These are phyloP conservation scores for Scutellaria baicalensis DNA, from an alignment of 257 asterid species.

Conservation along the genomic window DNA sequence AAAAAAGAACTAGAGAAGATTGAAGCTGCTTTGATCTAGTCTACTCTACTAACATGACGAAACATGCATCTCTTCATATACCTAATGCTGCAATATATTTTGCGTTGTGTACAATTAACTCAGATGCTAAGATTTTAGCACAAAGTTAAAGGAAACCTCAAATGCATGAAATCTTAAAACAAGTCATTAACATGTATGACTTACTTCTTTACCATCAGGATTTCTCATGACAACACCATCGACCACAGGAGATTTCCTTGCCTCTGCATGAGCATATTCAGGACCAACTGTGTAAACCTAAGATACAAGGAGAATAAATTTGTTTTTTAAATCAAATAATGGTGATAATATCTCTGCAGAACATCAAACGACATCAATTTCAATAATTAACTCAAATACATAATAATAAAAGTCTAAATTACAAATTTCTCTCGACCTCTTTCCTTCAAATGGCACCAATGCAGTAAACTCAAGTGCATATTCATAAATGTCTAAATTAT, in stretches of 20 bases:
- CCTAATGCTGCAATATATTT: neutral
- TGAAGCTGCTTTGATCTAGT: no score
- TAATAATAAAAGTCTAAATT: neutral
- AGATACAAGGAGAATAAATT: neutral
- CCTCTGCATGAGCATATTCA: conserved; percentile 94
- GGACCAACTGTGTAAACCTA: conserved; percentile 94
- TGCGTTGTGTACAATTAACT: neutral
- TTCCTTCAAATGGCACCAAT: neutral
- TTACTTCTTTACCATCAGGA: conserved; percentile 94
- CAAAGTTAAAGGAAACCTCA: neutral
- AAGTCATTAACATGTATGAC: conserved; percentile 6
- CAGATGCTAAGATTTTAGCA: neutral
- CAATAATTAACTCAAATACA: neutral
- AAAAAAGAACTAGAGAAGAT: no score
- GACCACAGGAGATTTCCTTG: conserved; percentile 91
- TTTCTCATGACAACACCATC: conserved; percentile 98
- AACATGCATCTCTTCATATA: conserved; percentile 2
- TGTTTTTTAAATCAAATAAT: neutral
- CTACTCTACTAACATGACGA: neutral
- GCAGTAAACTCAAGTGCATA: neutral
- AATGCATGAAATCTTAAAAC: conserved; percentile 11
- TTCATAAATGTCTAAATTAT: neutral
- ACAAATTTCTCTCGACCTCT: neutral
- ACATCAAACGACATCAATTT: neutral
- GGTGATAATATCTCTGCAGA: neutral